phyloP scores from a whole-genome alignment of 768 basidiomycete genomes.

The Mrakia frigida region DNA sequence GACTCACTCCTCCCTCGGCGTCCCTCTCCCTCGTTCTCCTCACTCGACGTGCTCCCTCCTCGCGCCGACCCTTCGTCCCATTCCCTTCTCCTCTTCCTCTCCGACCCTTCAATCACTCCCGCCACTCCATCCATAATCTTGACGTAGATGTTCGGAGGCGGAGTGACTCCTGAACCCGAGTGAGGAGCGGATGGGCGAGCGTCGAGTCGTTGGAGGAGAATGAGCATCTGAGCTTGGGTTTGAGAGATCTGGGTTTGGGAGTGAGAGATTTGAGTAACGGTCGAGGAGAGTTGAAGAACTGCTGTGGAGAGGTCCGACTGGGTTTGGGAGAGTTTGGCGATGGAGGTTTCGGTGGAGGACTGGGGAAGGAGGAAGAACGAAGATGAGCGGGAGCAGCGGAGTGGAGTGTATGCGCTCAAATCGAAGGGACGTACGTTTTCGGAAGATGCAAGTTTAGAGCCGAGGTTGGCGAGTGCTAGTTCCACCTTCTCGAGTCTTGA shows the following conservation, averaged over 20 bases:
- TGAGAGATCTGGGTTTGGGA: not conserved
- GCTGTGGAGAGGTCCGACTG: not conserved
- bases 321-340: not conserved
- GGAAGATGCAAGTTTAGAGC: not conserved
- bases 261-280: not conserved
- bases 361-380: no score
- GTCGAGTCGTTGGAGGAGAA: conserved; percentile 1
- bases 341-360: no score
- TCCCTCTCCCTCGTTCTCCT: not conserved
- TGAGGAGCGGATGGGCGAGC: not conserved
- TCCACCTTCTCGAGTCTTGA: not conserved
- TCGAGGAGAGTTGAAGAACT: not conserved
- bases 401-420: no score
- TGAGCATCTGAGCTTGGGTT: not conserved
- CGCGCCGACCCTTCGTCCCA: not conserved
- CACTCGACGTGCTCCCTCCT: not conserved
- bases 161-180: not conserved
- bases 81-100: not conserved
- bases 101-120: no score
- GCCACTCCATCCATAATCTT: not conserved
- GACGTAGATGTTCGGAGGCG: not conserved
- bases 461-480: not conserved
- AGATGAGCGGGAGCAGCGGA: no score
- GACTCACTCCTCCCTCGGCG: not conserved
- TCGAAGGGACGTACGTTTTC: not conserved